These are phyloP conservation scores for Brasilioporus rufonigricans DNA, from an alignment of 768 basidiomycete genomes.

Conservation along the genomic window DNA sequence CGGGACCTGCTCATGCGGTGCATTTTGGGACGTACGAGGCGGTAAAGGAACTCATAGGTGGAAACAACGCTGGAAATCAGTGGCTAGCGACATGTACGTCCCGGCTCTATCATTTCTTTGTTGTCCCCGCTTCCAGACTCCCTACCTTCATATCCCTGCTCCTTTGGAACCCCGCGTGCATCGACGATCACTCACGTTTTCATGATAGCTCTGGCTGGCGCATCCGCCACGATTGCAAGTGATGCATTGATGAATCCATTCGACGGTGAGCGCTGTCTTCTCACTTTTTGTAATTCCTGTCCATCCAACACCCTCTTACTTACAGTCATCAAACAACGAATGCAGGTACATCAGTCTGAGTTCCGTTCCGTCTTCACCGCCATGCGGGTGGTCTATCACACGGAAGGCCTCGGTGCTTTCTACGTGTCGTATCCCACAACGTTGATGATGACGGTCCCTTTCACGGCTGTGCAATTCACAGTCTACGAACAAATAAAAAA, in stretches of 20 bases:
- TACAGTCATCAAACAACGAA: slow-evolving; percentile 97
- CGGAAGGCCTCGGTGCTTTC: slow-evolving; percentile 88
- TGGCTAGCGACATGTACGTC: slow-evolving; percentile 81
- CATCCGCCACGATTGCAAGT: slow-evolving; percentile 88
- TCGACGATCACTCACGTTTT: slow-evolving; percentile 13
- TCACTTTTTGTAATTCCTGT: slow-evolving; percentile 1
- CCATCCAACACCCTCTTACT: slow-evolving; percentile 16
- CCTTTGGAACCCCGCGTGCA: neutral
- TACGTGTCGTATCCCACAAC: slow-evolving; percentile 99
- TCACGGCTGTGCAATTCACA: slow-evolving; percentile 97
- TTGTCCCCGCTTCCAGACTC: neutral
- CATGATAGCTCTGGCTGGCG: slow-evolving; percentile 80
- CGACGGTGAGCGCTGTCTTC: slow-evolving; percentile 65
- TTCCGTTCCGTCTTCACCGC: slow-evolving; percentile 87
- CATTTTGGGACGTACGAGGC: slow-evolving; percentile 97
- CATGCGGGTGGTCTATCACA: slow-evolving; percentile 77
- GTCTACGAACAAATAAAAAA: slow-evolving; percentile 93
- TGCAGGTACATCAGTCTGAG: slow-evolving; percentile 95
- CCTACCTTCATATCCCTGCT: too few species aligned
- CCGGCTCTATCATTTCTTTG: neutral
- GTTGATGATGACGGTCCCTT: slow-evolving; percentile 93
- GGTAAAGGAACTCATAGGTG: slow-evolving; percentile 89
- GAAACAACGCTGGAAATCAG: slow-evolving; percentile 73
- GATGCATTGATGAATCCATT: slow-evolving; percentile 99
- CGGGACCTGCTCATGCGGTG: slow-evolving; percentile 96